Evolutionary conservation across 2,329 filamentous ascomycete genomes (phyloP).

Genomic region (Fusarium pseudograminearum): DNA sequence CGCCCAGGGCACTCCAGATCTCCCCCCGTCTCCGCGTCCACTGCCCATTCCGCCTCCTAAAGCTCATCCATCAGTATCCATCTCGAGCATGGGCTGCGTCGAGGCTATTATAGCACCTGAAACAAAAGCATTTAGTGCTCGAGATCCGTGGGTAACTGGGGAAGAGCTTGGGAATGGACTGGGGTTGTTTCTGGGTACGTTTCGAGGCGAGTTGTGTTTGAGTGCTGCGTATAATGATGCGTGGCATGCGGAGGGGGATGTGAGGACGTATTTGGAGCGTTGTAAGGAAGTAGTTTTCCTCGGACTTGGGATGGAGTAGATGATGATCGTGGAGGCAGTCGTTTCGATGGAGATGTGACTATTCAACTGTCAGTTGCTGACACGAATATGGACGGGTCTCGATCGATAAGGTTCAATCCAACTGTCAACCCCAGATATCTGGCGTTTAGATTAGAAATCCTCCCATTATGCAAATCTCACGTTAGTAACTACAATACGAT

Average conservation of each 20-base stretch:
- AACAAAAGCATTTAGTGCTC: constrained; percentile 46
- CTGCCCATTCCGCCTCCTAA: constrained; percentile 46
- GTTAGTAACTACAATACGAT: neutral
- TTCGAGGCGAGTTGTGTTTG: constrained; percentile 51
- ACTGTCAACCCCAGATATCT: neutral
- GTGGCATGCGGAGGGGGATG: constrained; percentile 51
- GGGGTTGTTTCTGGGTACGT: constrained; percentile 57
- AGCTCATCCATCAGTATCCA: constrained; percentile 45
- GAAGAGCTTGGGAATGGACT: constrained; percentile 57
- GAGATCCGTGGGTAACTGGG: constrained; percentile 59
- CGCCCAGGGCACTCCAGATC: constrained; percentile 17
- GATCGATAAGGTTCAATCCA: neutral
- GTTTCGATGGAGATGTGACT: neutral
- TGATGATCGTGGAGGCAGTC: neutral
- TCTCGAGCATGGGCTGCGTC: constrained; percentile 53
- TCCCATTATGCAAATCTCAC: neutral
- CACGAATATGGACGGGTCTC: neutral
- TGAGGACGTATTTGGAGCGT: constrained; percentile 40
- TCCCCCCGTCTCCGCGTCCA: constrained; percentile 23
- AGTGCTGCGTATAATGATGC: constrained; percentile 59
- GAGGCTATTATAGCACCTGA: constrained; percentile 51
- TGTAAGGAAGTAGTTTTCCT: constrained; percentile 26
- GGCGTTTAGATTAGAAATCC: neutral
- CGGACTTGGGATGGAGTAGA: neutral
- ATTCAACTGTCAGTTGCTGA: neutral